Conservation (phyloP, 345 rosid species). For the Geranium rotundifolium region DNA sequence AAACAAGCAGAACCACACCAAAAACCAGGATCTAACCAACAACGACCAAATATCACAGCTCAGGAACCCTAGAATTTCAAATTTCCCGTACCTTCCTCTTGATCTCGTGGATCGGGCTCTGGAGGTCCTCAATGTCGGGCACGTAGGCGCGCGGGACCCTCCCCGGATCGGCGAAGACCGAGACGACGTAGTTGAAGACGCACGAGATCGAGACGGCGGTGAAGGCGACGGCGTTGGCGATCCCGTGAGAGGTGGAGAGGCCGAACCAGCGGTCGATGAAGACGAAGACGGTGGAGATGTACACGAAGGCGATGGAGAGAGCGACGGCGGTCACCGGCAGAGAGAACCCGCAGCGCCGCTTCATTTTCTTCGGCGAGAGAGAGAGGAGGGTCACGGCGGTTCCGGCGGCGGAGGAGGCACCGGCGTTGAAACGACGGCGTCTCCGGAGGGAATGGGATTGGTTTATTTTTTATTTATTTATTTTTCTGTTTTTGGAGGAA, state of each 20-base stretch:
- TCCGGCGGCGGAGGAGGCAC: background rate
- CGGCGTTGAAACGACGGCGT: background rate
- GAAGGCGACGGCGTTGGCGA: slow-evolving; percentile 59
- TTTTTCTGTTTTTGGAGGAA: too few relatives aligned
- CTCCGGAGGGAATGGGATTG: background rate
- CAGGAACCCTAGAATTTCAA: background rate
- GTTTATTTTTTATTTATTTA: too few relatives aligned
- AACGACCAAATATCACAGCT: background rate
- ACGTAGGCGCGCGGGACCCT: slow-evolving; percentile 54
- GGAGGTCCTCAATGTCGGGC: slow-evolving; percentile 70
- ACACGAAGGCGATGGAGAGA: slow-evolving; percentile 51
- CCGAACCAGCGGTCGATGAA: slow-evolving; percentile 89
- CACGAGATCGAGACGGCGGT: slow-evolving; percentile 62
- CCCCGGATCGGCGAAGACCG: slow-evolving; percentile 76
- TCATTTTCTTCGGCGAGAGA: background rate
- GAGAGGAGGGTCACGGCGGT: background rate
- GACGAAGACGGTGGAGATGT: slow-evolving; percentile 61
- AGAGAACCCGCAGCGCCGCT: slow-evolving; percentile 22
- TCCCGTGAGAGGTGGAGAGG: slow-evolving; percentile 65
- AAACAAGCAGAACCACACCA: too few relatives aligned
- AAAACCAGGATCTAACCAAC: too few relatives aligned
- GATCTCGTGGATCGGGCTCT: slow-evolving; percentile 69
- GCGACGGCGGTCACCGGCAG: slow-evolving; percentile 57
- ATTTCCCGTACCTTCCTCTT: slow-evolving; percentile 58
- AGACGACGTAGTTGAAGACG: slow-evolving; percentile 38